phyloP scores from a whole-genome alignment of 2,329 filamentous ascomycete genomes.

The Colletotrichum liriopes region DNA sequence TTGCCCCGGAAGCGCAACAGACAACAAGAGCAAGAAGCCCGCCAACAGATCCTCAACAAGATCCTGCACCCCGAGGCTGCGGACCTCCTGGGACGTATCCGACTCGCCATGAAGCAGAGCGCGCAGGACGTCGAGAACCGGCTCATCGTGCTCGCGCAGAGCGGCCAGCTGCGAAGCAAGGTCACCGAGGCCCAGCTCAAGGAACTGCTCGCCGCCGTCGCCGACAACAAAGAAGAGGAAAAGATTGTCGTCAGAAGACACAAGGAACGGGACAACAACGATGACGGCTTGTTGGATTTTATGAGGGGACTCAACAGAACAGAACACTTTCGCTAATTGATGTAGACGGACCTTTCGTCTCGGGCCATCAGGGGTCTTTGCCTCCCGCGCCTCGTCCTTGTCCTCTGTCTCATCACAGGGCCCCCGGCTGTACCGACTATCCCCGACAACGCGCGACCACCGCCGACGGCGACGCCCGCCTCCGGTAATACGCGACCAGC shows the following conservation, averaged over 20 bases:
- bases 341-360: too few species aligned
- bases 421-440: too few species aligned
- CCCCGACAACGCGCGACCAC: too few species aligned
- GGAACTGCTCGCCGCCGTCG: constrained; percentile 87
- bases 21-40: constrained; percentile 75
- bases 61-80: constrained; percentile 96
- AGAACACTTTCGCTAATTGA: too few species aligned
- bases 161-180: constrained; percentile 88
- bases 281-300: constrained; percentile 81
- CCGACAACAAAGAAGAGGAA: constrained; percentile 83
- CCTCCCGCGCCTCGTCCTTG: too few species aligned
- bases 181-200: constrained; percentile 96
- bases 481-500: too few species aligned
- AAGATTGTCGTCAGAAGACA: constrained; percentile 90
- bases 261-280: constrained; percentile 89
- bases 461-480: too few species aligned
- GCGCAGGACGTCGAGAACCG: constrained; percentile 93
- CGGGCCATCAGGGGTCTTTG: too few species aligned
- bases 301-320: constrained; percentile 48
- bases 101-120: constrained; percentile 93
- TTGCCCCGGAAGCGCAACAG: constrained; percentile 46
- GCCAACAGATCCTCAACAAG: constrained; percentile 85
- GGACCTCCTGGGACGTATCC: constrained; percentile 93
- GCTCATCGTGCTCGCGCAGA: constrained; percentile 90
- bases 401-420: too few species aligned